Percentiles rank a stretch among this genome's conserved stretches.
Conservation (phyloP, 148 eudicot genomes). For the Rhododendron ferrugineum region DNA sequence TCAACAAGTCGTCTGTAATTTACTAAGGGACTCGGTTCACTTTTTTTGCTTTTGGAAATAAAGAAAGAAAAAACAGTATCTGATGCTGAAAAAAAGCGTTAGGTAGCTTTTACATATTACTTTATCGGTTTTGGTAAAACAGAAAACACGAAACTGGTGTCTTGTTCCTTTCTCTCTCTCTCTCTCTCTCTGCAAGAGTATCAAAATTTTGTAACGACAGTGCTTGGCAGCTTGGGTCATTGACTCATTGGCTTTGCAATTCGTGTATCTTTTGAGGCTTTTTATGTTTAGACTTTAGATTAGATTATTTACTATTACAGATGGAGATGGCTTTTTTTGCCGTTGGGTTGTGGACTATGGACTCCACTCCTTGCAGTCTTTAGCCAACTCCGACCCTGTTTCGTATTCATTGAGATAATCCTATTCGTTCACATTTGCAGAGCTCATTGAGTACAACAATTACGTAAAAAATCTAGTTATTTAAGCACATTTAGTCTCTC, state of each 20-base stretch:
- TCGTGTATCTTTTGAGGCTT: background rate
- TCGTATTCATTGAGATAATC: too few species aligned
- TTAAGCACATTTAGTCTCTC: too few species aligned
- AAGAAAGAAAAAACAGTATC: background rate
- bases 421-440: too few species aligned
- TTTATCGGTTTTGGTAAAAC: background rate
- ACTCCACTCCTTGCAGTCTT: too few species aligned
- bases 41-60: background rate
- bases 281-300: background rate
- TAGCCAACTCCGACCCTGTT: too few species aligned
- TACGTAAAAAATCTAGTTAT: too few species aligned
- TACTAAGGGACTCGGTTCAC: background rate
- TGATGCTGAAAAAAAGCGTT: background rate
- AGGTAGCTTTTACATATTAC: background rate
- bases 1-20: background rate
- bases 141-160: background rate
- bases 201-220: background rate
- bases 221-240: background rate
- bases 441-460: too few species aligned
- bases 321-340: background rate
- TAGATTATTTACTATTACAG: background rate
- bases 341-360: too few species aligned
- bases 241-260: background rate
- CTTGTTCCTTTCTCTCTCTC: background rate
- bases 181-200: background rate